These are phyloP conservation scores for Nannochloropsis salina DNA, from an alignment of 108 stramenopile species.

Conservation along the genomic window DNA sequence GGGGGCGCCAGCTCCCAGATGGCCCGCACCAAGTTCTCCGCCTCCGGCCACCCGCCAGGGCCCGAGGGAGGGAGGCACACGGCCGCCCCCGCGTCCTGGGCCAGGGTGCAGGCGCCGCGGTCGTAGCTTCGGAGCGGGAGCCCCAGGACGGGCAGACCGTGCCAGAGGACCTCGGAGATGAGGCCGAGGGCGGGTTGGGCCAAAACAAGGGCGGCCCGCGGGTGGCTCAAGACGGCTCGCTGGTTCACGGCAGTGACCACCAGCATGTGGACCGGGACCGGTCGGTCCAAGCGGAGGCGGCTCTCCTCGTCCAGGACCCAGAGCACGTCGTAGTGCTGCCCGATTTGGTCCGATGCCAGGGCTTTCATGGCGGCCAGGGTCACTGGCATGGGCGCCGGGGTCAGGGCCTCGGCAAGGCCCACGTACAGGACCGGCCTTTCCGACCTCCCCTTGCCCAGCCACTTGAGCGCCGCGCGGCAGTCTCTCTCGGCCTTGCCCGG, in stretches of 20 bases:
- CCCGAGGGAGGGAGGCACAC: neutral
- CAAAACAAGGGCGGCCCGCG: neutral
- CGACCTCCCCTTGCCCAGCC: neutral
- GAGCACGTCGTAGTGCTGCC: neutral
- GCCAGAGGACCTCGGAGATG: neutral
- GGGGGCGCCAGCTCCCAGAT: neutral
- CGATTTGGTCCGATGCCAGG: neutral
- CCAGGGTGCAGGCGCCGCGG: neutral
- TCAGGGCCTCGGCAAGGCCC: neutral
- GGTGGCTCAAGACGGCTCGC: neutral
- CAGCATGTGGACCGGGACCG: neutral
- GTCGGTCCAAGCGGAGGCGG: neutral
- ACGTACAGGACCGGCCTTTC: neutral
- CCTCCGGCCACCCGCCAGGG: neutral
- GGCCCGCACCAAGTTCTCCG: neutral
- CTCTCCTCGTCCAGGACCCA: slow-evolving; percentile 16
- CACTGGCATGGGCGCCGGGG: neutral
- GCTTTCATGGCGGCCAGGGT: neutral
- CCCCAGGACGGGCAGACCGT: neutral
- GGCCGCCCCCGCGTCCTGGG: neutral
- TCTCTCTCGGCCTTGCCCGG: neutral
- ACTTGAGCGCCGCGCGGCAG: neutral
- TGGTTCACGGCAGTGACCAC: neutral
- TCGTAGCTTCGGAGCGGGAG: neutral
- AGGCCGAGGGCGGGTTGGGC: neutral